Conservation (phyloP, 2,329 filamentous ascomycete genomes). For the Exophiala mesophila region DNA sequence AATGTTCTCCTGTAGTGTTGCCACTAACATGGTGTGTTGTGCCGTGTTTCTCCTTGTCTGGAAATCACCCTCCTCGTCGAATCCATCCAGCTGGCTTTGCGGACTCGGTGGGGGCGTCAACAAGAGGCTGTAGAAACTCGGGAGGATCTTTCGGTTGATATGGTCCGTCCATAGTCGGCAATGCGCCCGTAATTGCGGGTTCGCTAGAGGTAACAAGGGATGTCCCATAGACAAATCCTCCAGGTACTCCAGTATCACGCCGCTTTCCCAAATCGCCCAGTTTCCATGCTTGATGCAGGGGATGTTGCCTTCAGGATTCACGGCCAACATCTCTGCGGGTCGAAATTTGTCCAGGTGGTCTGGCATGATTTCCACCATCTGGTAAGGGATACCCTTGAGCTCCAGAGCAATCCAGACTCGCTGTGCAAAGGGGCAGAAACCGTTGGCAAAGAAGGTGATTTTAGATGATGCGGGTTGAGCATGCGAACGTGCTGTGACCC, state of each 20-base stretch:
- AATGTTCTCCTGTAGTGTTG: constrained; percentile 58
- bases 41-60: constrained; percentile 7
- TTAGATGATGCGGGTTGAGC: constrained; percentile 56
- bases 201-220: constrained; percentile 57
- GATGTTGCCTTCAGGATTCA: constrained; percentile 70
- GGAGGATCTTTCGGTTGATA: constrained; percentile 71
- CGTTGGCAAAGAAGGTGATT: constrained; percentile 74
- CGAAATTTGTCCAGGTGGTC: constrained; percentile 60
- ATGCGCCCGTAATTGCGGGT: constrained; percentile 65
- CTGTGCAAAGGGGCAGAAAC: constrained; percentile 84
- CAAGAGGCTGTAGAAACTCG: constrained; percentile 69
- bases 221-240: constrained; percentile 64
- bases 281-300: constrained; percentile 72
- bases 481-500: constrained; percentile 64
- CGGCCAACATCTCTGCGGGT: constrained; percentile 66
- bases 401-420: constrained; percentile 87
- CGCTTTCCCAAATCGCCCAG: constrained; percentile 78
- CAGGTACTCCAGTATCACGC: constrained; percentile 79
- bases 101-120: constrained; percentile 30
- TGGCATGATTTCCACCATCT: constrained; percentile 68
- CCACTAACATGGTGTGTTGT: constrained; percentile 22
- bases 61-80: constrained; percentile 9
- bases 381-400: constrained; percentile 70
- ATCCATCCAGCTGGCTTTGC: neutral
- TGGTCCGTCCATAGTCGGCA: constrained; percentile 78